phyloP scores from a whole-genome alignment of 164 flowering plant genomes.

The Cinnamomum chago region DNA sequence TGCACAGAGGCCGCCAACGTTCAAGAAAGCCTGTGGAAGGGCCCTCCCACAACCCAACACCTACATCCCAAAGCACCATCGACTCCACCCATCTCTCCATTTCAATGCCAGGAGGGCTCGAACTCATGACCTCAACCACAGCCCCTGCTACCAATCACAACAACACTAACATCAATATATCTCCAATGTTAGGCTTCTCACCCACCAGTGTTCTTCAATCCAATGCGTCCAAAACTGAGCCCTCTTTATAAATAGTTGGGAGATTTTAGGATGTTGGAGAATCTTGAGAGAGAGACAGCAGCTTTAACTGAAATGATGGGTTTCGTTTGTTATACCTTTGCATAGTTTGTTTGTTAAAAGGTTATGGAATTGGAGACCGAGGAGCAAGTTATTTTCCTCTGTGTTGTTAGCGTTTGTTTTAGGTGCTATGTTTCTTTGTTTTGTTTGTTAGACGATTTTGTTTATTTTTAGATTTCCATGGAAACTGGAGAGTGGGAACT shows the following conservation, averaged over 20 bases:
- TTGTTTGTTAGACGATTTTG: too few relatives aligned
- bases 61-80: background rate
- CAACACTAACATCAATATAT: background rate
- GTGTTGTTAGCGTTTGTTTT: too few relatives aligned
- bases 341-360: too few relatives aligned
- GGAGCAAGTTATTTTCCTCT: too few relatives aligned
- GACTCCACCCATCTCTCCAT: slow-evolving; percentile 20
- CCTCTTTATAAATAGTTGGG: background rate
- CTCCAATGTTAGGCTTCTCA: slow-evolving; percentile 29
- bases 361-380: too few relatives aligned
- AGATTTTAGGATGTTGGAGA: background rate
- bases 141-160: background rate
- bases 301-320: background rate
- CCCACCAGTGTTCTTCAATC: slow-evolving; percentile 47
- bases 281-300: background rate
- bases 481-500: too few relatives aligned
- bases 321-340: background rate
- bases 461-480: too few relatives aligned
- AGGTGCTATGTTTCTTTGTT: too few relatives aligned
- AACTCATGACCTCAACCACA: slow-evolving; percentile 15
- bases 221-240: slow-evolving; percentile 17
- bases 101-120: slow-evolving; percentile 19
- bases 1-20: slow-evolving; percentile 73
- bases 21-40: slow-evolving; percentile 86
- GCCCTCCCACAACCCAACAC: slow-evolving; percentile 1